Evolutionary conservation across 257 asterid species (phyloP).

Genomic region (Solanum neorickii): DNA sequence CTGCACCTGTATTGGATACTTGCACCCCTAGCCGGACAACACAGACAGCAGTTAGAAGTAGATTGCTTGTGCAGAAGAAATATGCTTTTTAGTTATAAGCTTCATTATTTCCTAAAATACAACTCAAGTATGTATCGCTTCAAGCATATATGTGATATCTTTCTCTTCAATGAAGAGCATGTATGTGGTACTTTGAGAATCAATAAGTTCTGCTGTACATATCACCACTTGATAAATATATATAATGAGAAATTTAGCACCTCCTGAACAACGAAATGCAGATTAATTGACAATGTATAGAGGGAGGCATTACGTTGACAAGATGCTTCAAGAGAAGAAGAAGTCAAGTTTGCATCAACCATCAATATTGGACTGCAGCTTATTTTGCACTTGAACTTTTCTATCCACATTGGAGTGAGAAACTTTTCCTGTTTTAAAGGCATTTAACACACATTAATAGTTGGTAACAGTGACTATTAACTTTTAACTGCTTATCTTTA

Average conservation of each 20-base stretch:
- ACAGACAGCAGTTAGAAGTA: background rate
- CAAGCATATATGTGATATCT: background rate
- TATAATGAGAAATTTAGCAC: background rate
- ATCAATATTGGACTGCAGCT: conserved; percentile 56
- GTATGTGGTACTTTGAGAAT: background rate
- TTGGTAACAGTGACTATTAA: background rate
- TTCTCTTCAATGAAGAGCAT: background rate
- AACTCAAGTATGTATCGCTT: background rate
- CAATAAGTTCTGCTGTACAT: background rate
- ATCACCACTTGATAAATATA: background rate
- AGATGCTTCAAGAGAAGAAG: conserved; percentile 53
- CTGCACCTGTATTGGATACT: background rate
- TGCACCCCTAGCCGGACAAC: background rate
- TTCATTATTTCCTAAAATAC: background rate
- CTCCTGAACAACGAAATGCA: background rate
- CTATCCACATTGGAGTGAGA: conserved; percentile 74
- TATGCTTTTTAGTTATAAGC: background rate
- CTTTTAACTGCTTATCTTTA: background rate
- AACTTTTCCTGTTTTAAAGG: conserved; percentile 58
- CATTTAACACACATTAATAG: background rate
- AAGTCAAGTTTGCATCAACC: conserved; percentile 84
- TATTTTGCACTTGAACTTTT: conserved; percentile 43
- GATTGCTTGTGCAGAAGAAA: background rate
- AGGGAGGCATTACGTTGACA: conserved; percentile 36
- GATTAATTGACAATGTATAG: background rate